Percentiles rank a stretch among this genome's conserved stretches.
These are phyloP conservation scores for Talaromyces funiculosus DNA, from an alignment of 2,329 filamentous ascomycete species.

Conservation along the genomic window DNA sequence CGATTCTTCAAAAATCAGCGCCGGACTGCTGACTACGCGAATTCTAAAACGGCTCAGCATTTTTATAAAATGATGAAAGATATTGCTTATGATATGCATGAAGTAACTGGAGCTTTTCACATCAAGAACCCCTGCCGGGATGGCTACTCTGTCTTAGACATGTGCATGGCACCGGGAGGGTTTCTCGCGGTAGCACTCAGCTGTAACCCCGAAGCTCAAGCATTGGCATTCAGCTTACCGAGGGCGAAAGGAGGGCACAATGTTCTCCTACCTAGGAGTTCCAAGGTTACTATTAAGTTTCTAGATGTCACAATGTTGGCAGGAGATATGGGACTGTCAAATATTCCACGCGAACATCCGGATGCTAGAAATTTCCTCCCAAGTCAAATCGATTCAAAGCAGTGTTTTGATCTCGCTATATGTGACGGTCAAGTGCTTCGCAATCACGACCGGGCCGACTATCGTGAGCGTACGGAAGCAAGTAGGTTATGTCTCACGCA, in stretches of 20 bases:
- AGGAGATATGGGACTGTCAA: conserved; percentile 36
- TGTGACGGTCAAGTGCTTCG: conserved; percentile 47
- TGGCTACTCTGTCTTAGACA: conserved; percentile 41
- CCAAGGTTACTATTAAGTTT: conserved; percentile 19
- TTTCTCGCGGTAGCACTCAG: conserved; percentile 40
- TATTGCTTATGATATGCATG: conserved; percentile 4
- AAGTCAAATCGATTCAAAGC: conserved; percentile 20
- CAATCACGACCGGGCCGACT: conserved; percentile 29
- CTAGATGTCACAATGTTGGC: conserved; percentile 51
- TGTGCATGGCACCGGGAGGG: conserved; percentile 54
- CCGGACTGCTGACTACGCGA: background rate
- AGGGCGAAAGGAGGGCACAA: background rate
- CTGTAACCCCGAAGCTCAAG: conserved; percentile 31
- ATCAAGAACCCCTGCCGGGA: conserved; percentile 2
- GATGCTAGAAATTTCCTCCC: conserved; percentile 22
- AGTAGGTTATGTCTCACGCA: conserved; percentile 33
- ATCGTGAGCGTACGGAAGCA: conserved; percentile 34
- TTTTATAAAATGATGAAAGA: conserved; percentile 11
- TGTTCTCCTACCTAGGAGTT: background rate
- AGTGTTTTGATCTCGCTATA: conserved; percentile 41
- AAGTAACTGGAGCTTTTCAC: conserved; percentile 11
- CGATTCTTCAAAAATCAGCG: background rate
- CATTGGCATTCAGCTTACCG: conserved; percentile 10
- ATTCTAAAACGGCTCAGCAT: background rate
- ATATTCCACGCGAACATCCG: conserved; percentile 20